Evolutionary conservation across 2,329 filamentous ascomycete species (phyloP).

Genomic region (Xylaria polymorpha): DNA sequence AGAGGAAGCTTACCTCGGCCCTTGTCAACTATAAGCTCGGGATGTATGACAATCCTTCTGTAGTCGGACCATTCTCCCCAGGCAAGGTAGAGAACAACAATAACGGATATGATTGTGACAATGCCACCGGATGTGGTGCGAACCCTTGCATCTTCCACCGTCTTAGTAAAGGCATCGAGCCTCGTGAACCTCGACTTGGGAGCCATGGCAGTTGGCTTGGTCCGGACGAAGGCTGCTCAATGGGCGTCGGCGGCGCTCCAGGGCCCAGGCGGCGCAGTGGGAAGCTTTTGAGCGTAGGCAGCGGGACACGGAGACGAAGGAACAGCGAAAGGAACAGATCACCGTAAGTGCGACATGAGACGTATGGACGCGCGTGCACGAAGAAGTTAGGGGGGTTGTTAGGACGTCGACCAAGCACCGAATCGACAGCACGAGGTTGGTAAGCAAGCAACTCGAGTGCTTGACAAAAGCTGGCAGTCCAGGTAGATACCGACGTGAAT

Average conservation of each 20-base stretch:
- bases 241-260: not conserved
- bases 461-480: not conserved
- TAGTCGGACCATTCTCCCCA: conserved; percentile 98
- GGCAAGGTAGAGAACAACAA: conserved; percentile 88
- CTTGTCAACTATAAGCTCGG: conserved; percentile 96
- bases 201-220: conserved; percentile 68
- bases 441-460: not conserved
- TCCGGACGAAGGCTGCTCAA: conserved; percentile 20
- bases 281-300: not conserved
- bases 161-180: conserved; percentile 99
- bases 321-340: conserved; percentile 29
- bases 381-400: conserved; percentile 5
- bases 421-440: conserved; percentile 12
- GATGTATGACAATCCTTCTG: conserved; percentile 83
- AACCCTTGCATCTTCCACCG: conserved; percentile 96
- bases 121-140: conserved; percentile 95
- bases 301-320: conserved; percentile 17
- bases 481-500: conserved; percentile 4
- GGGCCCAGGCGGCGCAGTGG: conserved; percentile 8
- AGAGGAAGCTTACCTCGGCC: conserved; percentile 75
- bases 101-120: conserved; percentile 89
- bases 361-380: conserved; percentile 21
- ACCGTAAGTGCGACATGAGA: conserved; percentile 47
- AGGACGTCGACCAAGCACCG: conserved; percentile 20
- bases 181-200: conserved; percentile 93